Base-by-base conservation (phyloP, 1,284 basidiomycete genomes). In the Pseudozyma sp. region DNA sequence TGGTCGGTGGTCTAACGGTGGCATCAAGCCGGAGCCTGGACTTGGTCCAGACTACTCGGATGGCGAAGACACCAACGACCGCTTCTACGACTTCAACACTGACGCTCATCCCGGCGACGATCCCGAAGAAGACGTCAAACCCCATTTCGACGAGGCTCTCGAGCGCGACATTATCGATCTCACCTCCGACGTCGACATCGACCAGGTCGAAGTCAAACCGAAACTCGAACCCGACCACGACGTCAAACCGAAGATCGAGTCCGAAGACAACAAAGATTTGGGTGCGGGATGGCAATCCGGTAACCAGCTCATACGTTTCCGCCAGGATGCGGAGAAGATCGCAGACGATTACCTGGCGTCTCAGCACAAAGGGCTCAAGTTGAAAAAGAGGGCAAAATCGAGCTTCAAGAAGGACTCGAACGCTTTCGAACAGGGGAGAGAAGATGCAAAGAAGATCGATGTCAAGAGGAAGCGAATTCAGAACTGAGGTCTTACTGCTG, bases 361-460 rank as follows among this genome's bases (percentile, higher is more conserved):
- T 0, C 55, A 65, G 7, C 74, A 76, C 43, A 47, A 57, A 6
- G 63, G 45, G 1, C 39, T 76, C n/a, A 78, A 72, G 43, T 30
- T 75, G 10, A 54, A 57, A n/a, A 74, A 69, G 44, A 40, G 71
- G 13, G 59, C 57, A 19, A 65, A 58, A 16, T 45, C 58, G 17
- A 63, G 58, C 5, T 67, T 66, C 56, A 59, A 50, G 19, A 59
- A 69, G 47, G 68, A 69, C 43, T 30, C 47, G 10, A 33, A 13
- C 7, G 75, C 73, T 24, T 78, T 54, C n/a, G 67, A 78, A 31
- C 57, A 68, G 47, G 76, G 76, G 0, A 51, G 57, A 29, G 37
- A 55, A 19, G 76, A 78, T 47, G 64, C 74, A 0, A 55, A 39
- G 14, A 73, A 70, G 65, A 78, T 78, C 31, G 70, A 78, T 55